Percentiles rank a stretch among this genome's conserved stretches.
These are phyloP conservation scores for Wallacemonas sp. DNA, from an alignment of 208 protist species.

Conservation along the genomic window DNA sequence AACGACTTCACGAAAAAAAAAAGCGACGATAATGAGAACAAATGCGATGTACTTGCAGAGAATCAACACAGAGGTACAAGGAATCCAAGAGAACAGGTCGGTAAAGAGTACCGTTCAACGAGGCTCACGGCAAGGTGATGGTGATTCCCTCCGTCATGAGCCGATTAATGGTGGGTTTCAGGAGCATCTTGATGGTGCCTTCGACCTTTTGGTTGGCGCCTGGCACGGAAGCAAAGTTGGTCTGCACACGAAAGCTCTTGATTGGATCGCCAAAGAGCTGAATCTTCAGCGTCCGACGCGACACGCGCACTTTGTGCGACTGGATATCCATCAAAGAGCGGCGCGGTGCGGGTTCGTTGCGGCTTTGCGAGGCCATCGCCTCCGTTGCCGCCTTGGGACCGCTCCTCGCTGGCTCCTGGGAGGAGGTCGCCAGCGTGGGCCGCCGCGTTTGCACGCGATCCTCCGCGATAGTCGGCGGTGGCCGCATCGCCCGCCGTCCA, in stretches of 20 bases:
- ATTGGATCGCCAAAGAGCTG: conserved; percentile 88
- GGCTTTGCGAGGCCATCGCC: neutral
- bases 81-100: too few species aligned
- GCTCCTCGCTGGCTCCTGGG: conserved; percentile 3
- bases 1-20: too few species aligned
- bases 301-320: conserved; percentile 47
- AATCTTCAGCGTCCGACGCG: conserved; percentile 56
- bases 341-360: conserved; percentile 8
- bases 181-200: conserved; percentile 68
- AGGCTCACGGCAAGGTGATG: conserved; percentile 15
- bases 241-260: conserved; percentile 75
- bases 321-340: conserved; percentile 58
- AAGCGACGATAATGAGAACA: too few species aligned
- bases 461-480: conserved; percentile 38
- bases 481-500: conserved; percentile 77
- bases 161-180: conserved; percentile 77
- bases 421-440: conserved; percentile 11
- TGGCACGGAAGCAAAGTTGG: conserved; percentile 79
- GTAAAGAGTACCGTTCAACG: too few species aligned
- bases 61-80: too few species aligned
- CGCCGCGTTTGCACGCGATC: conserved; percentile 2
- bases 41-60: too few species aligned
- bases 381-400: neutral
- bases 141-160: conserved; percentile 85
- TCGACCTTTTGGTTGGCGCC: conserved; percentile 80